phyloP scores from a whole-genome alignment of 495 filamentous ascomycete species.

The Penicilliopsis zonata region DNA sequence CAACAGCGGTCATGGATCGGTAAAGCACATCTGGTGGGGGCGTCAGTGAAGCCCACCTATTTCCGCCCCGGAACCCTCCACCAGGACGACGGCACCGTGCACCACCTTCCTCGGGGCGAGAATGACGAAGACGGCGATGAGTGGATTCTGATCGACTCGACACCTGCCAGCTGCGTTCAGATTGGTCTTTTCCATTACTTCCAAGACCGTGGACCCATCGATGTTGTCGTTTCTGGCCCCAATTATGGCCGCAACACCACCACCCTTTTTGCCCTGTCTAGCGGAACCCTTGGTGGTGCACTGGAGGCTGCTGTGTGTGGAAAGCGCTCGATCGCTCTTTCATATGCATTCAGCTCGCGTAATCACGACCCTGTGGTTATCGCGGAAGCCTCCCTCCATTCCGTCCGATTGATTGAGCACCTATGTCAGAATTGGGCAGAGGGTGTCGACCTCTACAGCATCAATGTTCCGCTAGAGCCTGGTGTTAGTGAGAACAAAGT shows the following conservation, averaged over 20 bases:
- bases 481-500: conserved; percentile 55
- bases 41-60: conserved; percentile 76
- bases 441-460: conserved; percentile 68
- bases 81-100: conserved; percentile 54
- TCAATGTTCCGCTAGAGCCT: conserved; percentile 76
- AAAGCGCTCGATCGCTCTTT: conserved; percentile 65
- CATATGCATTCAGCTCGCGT: conserved; percentile 74
- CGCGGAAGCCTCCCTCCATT: conserved; percentile 53
- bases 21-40: conserved; percentile 87
- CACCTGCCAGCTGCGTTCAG: conserved; percentile 78
- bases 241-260: conserved; percentile 96
- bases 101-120: conserved; percentile 36
- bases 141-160: conserved; percentile 87
- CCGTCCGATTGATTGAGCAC: conserved; percentile 65
- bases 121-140: conserved; percentile 54
- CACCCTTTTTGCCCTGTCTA: conserved; percentile 78
- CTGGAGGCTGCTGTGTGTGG: conserved; percentile 85
- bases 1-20: conserved; percentile 95
- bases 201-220: conserved; percentile 60
- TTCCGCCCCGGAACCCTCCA: conserved; percentile 59
- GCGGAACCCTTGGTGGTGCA: conserved; percentile 82
- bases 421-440: conserved; percentile 61
- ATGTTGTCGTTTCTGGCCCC: conserved; percentile 80
- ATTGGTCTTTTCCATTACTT: conserved; percentile 86
- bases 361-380: conserved; percentile 74